A percentile compares a stretch with the other conserved stretches of the same genome.
Conservation (phyloP, 192 early-diverging fungal species). For the Chytriomyces sp. region DNA sequence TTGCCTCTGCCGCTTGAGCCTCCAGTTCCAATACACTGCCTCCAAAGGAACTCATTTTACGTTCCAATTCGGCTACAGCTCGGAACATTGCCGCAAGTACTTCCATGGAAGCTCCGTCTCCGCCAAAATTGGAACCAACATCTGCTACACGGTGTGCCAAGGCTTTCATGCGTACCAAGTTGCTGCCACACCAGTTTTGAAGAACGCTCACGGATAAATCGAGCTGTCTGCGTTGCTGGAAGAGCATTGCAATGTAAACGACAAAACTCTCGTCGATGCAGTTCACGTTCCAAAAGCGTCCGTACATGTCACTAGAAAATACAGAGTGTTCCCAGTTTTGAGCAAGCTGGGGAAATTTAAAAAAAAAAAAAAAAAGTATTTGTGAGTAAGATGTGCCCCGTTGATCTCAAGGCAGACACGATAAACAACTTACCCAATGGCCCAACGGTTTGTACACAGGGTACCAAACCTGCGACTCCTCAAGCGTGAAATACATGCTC, state of each 20-base stretch:
- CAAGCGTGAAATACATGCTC: slow-evolving; percentile 25
- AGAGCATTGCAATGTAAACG: not conserved
- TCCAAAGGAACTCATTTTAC: too few relatives aligned
- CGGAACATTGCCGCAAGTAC: too few relatives aligned
- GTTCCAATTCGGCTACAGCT: too few relatives aligned
- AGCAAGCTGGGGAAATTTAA: not conserved
- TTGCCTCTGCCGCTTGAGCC: not conserved
- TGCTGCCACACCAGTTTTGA: slow-evolving; percentile 3
- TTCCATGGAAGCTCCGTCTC: not conserved
- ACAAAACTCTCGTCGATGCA: slow-evolving; percentile 24
- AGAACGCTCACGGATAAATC: slow-evolving; percentile 2
- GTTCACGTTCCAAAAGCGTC: not conserved
- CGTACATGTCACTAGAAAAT: not conserved
- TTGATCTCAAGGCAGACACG: too few relatives aligned
- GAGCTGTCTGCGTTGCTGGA: not conserved
- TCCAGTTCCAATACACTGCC: not conserved
- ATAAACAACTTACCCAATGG: slow-evolving; percentile 19
- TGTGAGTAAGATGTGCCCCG: too few relatives aligned
- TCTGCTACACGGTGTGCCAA: slow-evolving; percentile 26
- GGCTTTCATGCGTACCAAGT: slow-evolving; percentile 8
- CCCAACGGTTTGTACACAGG: slow-evolving; percentile 20
- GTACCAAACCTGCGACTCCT: slow-evolving; percentile 2
- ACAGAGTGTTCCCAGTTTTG: slow-evolving; percentile 21
- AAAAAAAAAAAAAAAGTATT: too few relatives aligned
- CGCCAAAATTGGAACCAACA: not conserved